Base-by-base conservation (phyloP, 306 rosid species). In the Cucumis melo region DNA sequence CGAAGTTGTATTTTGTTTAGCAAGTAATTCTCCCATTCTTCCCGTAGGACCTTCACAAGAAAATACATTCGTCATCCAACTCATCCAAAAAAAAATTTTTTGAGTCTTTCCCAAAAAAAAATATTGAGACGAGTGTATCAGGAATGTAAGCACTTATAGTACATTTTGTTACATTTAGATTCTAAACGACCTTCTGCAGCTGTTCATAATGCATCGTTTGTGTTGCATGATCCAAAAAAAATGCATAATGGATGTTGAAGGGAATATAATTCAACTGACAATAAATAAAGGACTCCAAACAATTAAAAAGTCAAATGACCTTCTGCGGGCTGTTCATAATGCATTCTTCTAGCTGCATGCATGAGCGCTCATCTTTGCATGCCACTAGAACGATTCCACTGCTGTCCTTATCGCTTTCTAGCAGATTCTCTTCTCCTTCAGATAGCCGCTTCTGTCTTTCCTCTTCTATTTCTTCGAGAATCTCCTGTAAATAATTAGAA, bases 381-480 rank as follows among this genome's bases (percentile, higher is more conserved):
- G 93, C 96, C 84, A 93, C 96, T 68, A 93, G 81, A 71, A 93
- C 94, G 81, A 91, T 86, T 77, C 91, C 94, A 84, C 83, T 81
- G 75, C 74, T 75, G 32, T 81, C 81, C 59, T 81, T 87, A 77
- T 87, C 88, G 80, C 82, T 87, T 82, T 80, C 94, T 67, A 83
- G 84, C 82, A 78, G 72, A 58, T 61, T 63, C 74, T 87, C 90
- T 74, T 85, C 98, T 57, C 84, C 74, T 76, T 83, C 68, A 38
- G 59, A 72, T 60, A 84, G 90, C 74, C 74, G 83, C 79, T 82
- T 83, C 82, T 64, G 84, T 55, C 91, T 89, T 79, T 90, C 97
- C 83, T 87, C 97, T 85, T 90, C 94, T 86, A 91, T 86, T 85
- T 93, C 98, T 86, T 94, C 98, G 68, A 94, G 96, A 79, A 91